These are phyloP conservation scores for Conoideocrella luteorostrata DNA, from an alignment of 2,329 filamentous ascomycete genomes.

Conservation along the genomic window DNA sequence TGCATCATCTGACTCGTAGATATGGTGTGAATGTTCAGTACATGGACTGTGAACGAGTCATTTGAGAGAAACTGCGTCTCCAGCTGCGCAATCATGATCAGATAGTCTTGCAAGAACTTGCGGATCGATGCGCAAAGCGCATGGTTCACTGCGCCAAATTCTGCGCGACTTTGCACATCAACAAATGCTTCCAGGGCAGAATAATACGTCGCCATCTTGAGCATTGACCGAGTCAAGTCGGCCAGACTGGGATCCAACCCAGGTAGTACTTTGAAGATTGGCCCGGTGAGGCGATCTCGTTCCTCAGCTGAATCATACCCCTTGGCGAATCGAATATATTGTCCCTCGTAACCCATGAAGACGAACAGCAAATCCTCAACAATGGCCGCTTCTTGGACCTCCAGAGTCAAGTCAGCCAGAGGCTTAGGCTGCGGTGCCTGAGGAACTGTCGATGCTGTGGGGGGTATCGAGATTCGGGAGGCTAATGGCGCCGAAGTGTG, in stretches of 20 bases:
- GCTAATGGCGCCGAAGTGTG: constrained; percentile 68
- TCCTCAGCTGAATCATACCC: constrained; percentile 79
- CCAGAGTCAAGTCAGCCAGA: constrained; percentile 65
- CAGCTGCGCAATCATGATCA: constrained; percentile 85
- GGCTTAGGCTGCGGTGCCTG: constrained; percentile 64
- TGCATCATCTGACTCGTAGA: constrained; percentile 86
- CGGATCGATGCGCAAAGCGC: constrained; percentile 92
- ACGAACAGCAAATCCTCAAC: constrained; percentile 89
- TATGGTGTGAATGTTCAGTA: constrained; percentile 85
- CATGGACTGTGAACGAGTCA: constrained; percentile 82
- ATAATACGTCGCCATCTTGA: constrained; percentile 92
- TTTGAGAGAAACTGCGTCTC: constrained; percentile 91
- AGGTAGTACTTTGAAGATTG: constrained; percentile 69
- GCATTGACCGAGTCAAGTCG: constrained; percentile 80
- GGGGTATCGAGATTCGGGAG: constrained; percentile 55
- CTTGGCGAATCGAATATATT: constrained; percentile 83
- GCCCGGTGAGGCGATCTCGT: constrained; percentile 79
- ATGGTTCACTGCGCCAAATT: constrained; percentile 93
- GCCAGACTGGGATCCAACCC: constrained; percentile 87
- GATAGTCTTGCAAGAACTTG: constrained; percentile 85
- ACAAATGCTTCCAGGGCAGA: constrained; percentile 86
- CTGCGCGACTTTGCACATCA: constrained; percentile 85
- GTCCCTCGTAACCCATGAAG: constrained; percentile 98
- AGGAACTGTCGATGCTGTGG: constrained; percentile 69
- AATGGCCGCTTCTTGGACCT: constrained; percentile 79